Evolutionary conservation across 2,329 filamentous ascomycete genomes (phyloP).

Genomic region (Fusarium oligoseptatum): DNA sequence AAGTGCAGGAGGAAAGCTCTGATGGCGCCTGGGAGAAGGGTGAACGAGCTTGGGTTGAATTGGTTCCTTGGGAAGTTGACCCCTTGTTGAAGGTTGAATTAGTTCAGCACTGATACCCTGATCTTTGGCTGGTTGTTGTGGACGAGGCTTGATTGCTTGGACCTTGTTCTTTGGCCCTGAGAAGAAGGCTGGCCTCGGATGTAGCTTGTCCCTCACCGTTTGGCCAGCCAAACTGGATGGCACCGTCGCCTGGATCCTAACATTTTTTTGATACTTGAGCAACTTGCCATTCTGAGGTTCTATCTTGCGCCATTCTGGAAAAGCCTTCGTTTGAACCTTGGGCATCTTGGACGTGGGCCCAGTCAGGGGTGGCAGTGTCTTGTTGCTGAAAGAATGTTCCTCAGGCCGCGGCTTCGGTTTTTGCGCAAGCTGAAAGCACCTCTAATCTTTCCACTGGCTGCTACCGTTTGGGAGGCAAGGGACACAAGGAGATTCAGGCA

Average conservation of each 20-base stretch:
- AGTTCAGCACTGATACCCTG: slow-evolving; percentile 5
- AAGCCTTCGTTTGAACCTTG: slow-evolving; percentile 16
- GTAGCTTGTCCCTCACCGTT: not conserved
- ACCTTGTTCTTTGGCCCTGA: slow-evolving; percentile 5
- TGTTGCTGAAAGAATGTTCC: not conserved
- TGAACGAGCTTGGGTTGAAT: slow-evolving; percentile 6
- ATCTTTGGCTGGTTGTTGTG: not conserved
- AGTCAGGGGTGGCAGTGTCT: slow-evolving; percentile 1
- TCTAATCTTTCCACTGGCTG: slow-evolving; percentile 38
- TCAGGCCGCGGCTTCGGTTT: slow-evolving; percentile 23
- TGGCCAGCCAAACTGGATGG: not conserved
- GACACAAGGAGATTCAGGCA: slow-evolving; percentile 37
- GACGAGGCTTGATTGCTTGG: not conserved
- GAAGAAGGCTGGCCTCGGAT: slow-evolving; percentile 26
- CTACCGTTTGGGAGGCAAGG: slow-evolving; percentile 47
- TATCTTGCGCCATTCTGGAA: slow-evolving; percentile 29
- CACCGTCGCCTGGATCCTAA: not conserved
- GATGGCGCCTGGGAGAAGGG: slow-evolving; percentile 24
- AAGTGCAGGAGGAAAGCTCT: slow-evolving; percentile 29
- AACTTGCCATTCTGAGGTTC: slow-evolving; percentile 1
- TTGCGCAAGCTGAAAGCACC: slow-evolving; percentile 36
- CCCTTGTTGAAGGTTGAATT: slow-evolving; percentile 16
- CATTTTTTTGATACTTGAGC: not conserved
- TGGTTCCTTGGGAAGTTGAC: slow-evolving; percentile 14
- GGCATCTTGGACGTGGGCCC: slow-evolving; percentile 30